Conservation (phyloP, 1,284 basidiomycete species). For the Naganishia liquefaciens region DNA sequence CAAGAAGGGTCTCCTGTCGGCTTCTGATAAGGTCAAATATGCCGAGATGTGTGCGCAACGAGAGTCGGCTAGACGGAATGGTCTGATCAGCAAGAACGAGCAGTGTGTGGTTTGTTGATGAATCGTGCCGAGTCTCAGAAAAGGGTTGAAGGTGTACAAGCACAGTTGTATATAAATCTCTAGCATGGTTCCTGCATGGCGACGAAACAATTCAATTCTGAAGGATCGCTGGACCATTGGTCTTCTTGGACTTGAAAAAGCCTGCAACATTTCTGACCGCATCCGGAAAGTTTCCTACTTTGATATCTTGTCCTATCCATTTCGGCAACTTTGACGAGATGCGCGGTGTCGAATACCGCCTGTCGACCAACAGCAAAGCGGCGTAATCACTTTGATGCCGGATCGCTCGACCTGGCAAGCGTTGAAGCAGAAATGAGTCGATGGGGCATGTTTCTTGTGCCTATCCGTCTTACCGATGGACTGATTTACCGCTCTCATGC, state of each 20-base stretch:
- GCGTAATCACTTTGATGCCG: conserved; percentile 86
- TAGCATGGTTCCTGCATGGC: background rate
- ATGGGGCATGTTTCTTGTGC: no score
- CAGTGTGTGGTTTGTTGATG: conserved; percentile 33
- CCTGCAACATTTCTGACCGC: conserved; percentile 68
- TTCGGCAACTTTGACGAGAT: conserved; percentile 76
- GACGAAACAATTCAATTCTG: background rate
- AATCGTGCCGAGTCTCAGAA: background rate
- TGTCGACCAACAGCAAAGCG: conserved; percentile 75
- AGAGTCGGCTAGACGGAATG: conserved; percentile 42
- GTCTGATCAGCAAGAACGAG: conserved; percentile 39
- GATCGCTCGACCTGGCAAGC: conserved; percentile 73
- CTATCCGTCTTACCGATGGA: conserved; percentile 72
- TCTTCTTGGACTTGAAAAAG: conserved; percentile 63
- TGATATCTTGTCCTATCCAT: conserved; percentile 76
- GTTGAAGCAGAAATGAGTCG: background rate
- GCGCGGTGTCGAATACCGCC: conserved; percentile 66
- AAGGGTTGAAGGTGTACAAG: background rate
- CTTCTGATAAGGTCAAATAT: conserved; percentile 54
- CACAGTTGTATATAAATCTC: conserved; percentile 18
- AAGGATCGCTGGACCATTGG: background rate
- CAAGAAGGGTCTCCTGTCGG: conserved; percentile 51
- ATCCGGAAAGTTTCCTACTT: conserved; percentile 69
- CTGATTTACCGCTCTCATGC: conserved; percentile 96
- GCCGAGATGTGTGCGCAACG: conserved; percentile 49